A percentile compares a stretch with the other conserved stretches of the same genome.
These are phyloP conservation scores for Dissoconium aciculare DNA, from an alignment of 2,329 filamentous ascomycete genomes.

Conservation along the genomic window DNA sequence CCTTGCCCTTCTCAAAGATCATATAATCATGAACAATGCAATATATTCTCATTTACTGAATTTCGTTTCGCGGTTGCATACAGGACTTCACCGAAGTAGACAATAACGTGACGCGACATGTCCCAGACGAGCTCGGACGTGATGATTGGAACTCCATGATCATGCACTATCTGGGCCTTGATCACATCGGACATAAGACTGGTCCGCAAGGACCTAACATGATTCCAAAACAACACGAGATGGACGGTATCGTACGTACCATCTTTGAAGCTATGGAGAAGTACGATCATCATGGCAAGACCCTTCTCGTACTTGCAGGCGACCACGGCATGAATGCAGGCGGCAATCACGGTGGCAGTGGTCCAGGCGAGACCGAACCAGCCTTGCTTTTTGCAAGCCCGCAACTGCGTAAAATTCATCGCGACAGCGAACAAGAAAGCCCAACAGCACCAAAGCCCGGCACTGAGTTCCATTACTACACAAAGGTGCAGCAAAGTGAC, in stretches of 20 bases:
- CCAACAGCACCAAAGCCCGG: conserved; percentile 45
- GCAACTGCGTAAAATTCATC: conserved; percentile 9
- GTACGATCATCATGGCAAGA: conserved; percentile 55
- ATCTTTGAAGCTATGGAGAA: conserved; percentile 65
- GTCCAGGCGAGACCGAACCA: conserved; percentile 83
- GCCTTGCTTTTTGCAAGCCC: conserved; percentile 57
- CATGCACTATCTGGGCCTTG: conserved; percentile 85
- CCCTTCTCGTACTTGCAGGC: conserved; percentile 72
- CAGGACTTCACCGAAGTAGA: conserved; percentile 97
- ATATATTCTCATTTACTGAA: too few species aligned
- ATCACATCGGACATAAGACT: conserved; percentile 95
- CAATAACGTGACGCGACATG: conserved; percentile 86
- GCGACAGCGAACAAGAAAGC: conserved; percentile 10
- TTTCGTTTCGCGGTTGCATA: conserved; percentile 5
- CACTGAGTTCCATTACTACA: conserved; percentile 68
- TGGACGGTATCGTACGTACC: conserved; percentile 66
- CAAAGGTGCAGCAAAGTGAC: conserved; percentile 80
- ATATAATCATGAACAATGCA: too few species aligned
- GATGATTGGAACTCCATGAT: conserved; percentile 88
- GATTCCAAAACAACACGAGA: conserved; percentile 82
- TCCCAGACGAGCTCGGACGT: conserved; percentile 57
- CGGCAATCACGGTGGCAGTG: conserved; percentile 90
- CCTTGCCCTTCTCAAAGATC: too few species aligned
- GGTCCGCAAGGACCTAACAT: conserved; percentile 76
- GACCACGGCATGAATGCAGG: conserved; percentile 99